Evolutionary conservation across 2,329 filamentous ascomycete species (phyloP), one percentile per base, ranked within the genome.

Genomic region (Trichoderma sp.): DNA sequence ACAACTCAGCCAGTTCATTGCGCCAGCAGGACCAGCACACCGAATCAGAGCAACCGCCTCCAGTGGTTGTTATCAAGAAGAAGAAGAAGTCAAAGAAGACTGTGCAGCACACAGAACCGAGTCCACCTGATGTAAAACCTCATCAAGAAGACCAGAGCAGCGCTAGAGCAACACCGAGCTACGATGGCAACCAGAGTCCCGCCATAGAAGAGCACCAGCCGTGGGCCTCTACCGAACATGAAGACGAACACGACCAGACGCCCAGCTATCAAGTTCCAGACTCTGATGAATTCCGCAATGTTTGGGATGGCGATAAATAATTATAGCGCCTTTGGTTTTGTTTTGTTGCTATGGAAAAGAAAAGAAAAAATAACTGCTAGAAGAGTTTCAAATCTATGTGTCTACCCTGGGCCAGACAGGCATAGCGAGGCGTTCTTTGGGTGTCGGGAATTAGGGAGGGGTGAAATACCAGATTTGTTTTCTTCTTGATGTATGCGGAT

Each of bases 261-360:
- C 73, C 77, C 23, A 74, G 71, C 47, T 82, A 80, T 63, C 75
- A 77, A 30, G 77, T 81, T 3, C 74, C 79, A n/a, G 80, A 82
- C 20, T 78, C 79, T 32, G 84, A 85, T 4, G 84, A 83, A 70
- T 85, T 85, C 72, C 79, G 79, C 23, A 85, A 86, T 73, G 82
- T 85, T n/a, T 86, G 84, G 84, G 79, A 77, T 13, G 71, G 57
- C 12, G 36, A 57, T 15, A 34, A 62, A 69, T 70, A 26, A 50
- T 28, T 28, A 28, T 28, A 28, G 43, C 47, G 61, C 11, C 8
- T 20, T 28, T 62, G 12, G 63, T 12, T 47, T 57, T 68, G 15
- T 30, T 65, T 69, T 28, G 50, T 50, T 58, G 28, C 34, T 43
- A 36, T 53, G 65, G 65, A 62, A 58, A 57, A 20, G 28, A 20